phyloP scores from a whole-genome alignment of 108 stramenopile genomes.

The Skeletonema menzelii region DNA sequence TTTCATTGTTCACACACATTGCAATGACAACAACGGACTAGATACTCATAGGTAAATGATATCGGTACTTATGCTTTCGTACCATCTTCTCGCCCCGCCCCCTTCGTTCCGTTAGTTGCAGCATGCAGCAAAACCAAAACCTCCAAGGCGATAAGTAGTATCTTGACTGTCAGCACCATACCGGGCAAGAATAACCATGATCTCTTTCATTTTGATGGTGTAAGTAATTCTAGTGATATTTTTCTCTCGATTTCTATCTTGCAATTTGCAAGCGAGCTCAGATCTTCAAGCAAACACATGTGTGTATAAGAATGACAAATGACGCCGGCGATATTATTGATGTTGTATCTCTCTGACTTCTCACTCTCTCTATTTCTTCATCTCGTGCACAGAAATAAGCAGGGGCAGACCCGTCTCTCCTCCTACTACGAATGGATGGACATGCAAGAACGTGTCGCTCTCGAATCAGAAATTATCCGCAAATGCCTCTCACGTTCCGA shows the following conservation, averaged over 20 bases:
- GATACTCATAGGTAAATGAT: too few relatives aligned
- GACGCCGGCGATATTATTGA: background rate
- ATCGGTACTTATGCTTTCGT: too few relatives aligned
- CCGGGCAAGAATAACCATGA: background rate
- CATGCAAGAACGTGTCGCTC: slow-evolving; percentile 88
- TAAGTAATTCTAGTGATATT: background rate
- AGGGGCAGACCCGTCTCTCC: slow-evolving; percentile 94
- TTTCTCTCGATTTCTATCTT: background rate
- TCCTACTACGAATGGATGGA: slow-evolving; percentile 93
- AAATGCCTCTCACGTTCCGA: slow-evolving; percentile 92
- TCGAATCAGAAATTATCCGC: slow-evolving; percentile 95
- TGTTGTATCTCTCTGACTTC: background rate
- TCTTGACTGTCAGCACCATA: background rate
- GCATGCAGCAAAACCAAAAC: background rate
- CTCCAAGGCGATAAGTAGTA: background rate
- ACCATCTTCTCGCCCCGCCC: too few relatives aligned
- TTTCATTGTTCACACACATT: too few relatives aligned
- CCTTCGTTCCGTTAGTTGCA: too few relatives aligned
- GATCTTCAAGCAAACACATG: background rate
- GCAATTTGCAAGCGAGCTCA: background rate
- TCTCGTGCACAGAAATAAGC: slow-evolving; percentile 70
- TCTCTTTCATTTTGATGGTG: slow-evolving; percentile 12
- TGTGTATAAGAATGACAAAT: background rate
- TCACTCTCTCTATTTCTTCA: background rate
- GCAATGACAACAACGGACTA: too few relatives aligned